Conservation (phyloP, 140 eudicot genomes). For the Ambrosia hybrid region DNA sequence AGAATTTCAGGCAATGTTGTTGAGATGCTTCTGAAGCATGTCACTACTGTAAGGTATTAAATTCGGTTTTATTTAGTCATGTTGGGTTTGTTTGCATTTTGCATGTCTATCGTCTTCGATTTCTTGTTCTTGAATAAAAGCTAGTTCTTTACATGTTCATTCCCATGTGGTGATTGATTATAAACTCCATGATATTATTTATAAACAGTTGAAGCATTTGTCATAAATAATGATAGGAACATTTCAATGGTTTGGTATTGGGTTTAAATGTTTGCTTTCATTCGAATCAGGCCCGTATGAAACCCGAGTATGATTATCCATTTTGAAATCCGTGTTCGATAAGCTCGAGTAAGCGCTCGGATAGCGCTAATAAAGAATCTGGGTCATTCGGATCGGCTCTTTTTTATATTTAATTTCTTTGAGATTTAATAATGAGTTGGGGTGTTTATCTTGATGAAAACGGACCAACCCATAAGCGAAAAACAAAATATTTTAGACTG, state of each 20-base stretch:
- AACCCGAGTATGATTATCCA: neutral
- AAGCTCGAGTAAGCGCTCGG: no score
- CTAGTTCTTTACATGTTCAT: neutral
- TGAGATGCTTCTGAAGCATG: conserved; percentile 83
- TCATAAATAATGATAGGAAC: no score
- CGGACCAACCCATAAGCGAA: no score
- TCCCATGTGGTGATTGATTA: neutral
- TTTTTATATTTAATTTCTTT: no score
- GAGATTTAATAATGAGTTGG: no score
- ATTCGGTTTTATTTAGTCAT: neutral
- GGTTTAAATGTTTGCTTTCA: neutral
- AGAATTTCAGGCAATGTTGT: conserved; percentile 77
- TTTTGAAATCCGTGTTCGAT: no score
- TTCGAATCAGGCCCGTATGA: neutral
- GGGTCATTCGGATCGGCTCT: no score
- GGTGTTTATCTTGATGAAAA: no score
- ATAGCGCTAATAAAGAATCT: no score
- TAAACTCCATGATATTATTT: neutral
- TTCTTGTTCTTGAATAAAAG: conserved; percentile 1
- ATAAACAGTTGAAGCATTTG: conserved; percentile 5
- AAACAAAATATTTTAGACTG: no score
- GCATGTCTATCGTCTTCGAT: neutral
- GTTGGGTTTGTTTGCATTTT: neutral
- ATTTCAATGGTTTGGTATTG: no score
- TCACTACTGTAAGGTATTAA: conserved; percentile 70